Base-by-base conservation (phyloP, 2,329 filamentous ascomycete species). In the Ascochyta pisi region DNA sequence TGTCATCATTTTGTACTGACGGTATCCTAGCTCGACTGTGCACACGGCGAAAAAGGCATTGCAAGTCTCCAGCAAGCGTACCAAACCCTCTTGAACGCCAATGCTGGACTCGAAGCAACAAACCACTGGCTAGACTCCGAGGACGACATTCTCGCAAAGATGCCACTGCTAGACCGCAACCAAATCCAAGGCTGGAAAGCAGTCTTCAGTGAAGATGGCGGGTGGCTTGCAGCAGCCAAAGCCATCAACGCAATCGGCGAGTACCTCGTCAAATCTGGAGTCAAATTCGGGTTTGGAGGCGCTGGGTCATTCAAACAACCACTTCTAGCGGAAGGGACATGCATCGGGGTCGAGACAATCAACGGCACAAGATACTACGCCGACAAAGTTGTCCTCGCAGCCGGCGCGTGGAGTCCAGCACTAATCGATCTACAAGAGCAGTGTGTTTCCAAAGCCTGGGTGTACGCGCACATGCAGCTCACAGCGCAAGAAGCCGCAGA, bases 371-470 rank as follows among this genome's bases (percentile, higher is more conserved):
- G 67, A 41, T 80, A 81, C 47, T 72, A 73, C 35, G 78, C 73
- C 9, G 76, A 80, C 51, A 79, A 79, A 61, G 73, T 80, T 0
- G 71, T 81, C 10, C 60, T 82, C 23, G 79, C 79, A 16, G 72
- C 79, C n/a, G 70, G 70, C 15, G 69, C 70, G 1, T 73, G 70
- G 70, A 71, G 63, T 59, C 54, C 70, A 2, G 50, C 58, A 8
- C 47, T 73, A n/a, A 62, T 73, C 2, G 67, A 73, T 40, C 41
- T 73, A 16, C 52, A 70, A 38, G 68, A 70, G 15, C 70, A 73
- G 38, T 47, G 73, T 76, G 59, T 85, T 82, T 38, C 84, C 0
- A 87, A 84, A 4, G 82, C 82, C 3, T 84, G 82, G 82, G 84
- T 83, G 23, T 71, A 85, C 12, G 80, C 77, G 1, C 82, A 84